phyloP scores from a whole-genome alignment of 2,329 filamentous ascomycete species.

The Fusarium zealandicum region DNA sequence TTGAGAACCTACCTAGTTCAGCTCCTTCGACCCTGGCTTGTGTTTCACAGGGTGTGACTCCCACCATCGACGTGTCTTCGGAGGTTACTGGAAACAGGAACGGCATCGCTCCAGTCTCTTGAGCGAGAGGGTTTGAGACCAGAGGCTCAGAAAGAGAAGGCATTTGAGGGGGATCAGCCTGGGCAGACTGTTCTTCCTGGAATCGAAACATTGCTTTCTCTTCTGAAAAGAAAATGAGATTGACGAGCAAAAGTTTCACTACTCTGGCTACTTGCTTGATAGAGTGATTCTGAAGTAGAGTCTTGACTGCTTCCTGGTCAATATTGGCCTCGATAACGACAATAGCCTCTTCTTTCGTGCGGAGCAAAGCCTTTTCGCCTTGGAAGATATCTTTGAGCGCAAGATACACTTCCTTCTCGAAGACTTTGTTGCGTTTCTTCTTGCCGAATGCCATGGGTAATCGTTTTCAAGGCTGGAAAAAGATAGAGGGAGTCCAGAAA shows the following conservation, averaged over 20 bases:
- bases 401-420: conserved; percentile 1
- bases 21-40: too few relatives aligned
- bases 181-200: neutral
- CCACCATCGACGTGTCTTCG: too few relatives aligned
- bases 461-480: neutral
- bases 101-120: too few relatives aligned
- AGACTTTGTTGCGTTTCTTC: too few relatives aligned
- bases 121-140: neutral
- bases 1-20: too few relatives aligned
- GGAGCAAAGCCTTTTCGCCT: neutral
- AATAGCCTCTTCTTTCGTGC: neutral
- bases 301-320: neutral
- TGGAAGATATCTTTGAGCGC: neutral
- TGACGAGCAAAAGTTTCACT: neutral
- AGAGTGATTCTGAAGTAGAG: neutral
- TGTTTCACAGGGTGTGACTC: too few relatives aligned
- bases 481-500: neutral
- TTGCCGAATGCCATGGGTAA: too few relatives aligned
- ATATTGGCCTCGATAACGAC: neutral
- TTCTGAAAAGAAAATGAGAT: neutral
- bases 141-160: neutral
- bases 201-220: neutral
- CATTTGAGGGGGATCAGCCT: neutral
- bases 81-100: too few relatives aligned
- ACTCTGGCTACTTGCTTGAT: neutral